phyloP scores from a whole-genome alignment of 2,329 filamentous ascomycete genomes.

The Ophiosphaerella narmari region DNA sequence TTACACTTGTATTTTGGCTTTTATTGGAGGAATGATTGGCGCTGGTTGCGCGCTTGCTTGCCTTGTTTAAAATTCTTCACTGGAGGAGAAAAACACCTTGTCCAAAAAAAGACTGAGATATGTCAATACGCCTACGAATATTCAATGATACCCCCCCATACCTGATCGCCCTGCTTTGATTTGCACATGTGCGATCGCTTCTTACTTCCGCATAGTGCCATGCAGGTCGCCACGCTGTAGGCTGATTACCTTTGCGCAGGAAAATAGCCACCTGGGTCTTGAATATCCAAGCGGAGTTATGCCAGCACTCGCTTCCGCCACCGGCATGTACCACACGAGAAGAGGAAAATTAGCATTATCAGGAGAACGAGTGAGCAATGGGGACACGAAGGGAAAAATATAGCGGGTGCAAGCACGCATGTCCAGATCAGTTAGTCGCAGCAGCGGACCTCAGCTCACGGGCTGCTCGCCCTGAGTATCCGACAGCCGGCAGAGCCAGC shows the following conservation, averaged over 20 bases:
- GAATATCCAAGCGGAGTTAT: slow-evolving; percentile 26
- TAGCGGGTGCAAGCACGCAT: not conserved
- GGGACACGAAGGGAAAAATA: too few species aligned
- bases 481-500: too few species aligned
- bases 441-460: slow-evolving; percentile 2
- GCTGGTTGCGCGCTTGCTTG: too few species aligned
- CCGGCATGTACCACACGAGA: slow-evolving; percentile 8
- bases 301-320: not conserved
- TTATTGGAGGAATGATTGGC: not conserved
- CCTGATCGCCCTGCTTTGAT: slow-evolving; percentile 1
- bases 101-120: slow-evolving; percentile 13
- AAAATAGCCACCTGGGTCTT: slow-evolving; percentile 1
- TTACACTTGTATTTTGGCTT: slow-evolving; percentile 1
- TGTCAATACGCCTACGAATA: slow-evolving; percentile 15
- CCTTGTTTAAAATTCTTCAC: slow-evolving; percentile 7
- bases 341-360: slow-evolving; percentile 6
- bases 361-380: not conserved
- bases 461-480: not conserved
- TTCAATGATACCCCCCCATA: slow-evolving; percentile 24
- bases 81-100: slow-evolving; percentile 18
- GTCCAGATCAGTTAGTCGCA: not conserved
- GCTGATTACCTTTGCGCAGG: too few species aligned
- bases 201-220: slow-evolving; percentile 10
- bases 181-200: not conserved
- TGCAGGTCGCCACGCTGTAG: not conserved